Evolutionary conservation across 1,139 yeast genomes (phyloP), one percentile per base, ranked within the genome.

Genomic region (Candida glucosophila): DNA sequence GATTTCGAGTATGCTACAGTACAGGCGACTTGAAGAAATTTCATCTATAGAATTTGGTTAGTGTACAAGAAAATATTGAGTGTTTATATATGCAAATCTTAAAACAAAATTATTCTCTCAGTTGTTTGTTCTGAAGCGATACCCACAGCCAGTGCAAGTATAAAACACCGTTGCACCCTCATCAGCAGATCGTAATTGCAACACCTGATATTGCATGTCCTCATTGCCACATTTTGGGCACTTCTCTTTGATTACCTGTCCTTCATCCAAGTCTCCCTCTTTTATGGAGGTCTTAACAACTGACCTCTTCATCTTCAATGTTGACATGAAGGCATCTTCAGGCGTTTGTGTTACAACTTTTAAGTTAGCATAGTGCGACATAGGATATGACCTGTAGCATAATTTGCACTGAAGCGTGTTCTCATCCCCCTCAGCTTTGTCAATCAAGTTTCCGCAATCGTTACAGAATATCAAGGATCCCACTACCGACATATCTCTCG

Each of bases 201-300:
- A 65, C 6, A 98, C 90, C 49, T 90, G 96, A 54, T 90, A 90
- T 50, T 79, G 90, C 98, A 92, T 92, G 56, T 90, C 96, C 46
- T 90, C 96, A 54, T 88, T 73, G 26, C 95, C 96, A 73, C 98
- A 90, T 55, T 86, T 77, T 13, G 97, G 97, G 66, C 99, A 90
- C 49, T 81, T 86, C 53, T 90, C 99, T 53, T 86, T 81, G 51
- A 90, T 90, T 13, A 92, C 80, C 20, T 97, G 97, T 37, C 96
- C 97, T 35, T 85, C 96, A 33, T 80, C 93, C 27, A 83, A 57
- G 41, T 88, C 97, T 39, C 75, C 77, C 22, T 72, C 73, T 44
- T 74, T 75, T 44, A 88, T 66, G 1, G 77, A 56, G 0, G 97
- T 86, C 59, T 90, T 88, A 23, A 90, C 98, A 2, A 82, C 83